phyloP scores from a whole-genome alignment of 495 filamentous ascomycete genomes.

The Penicillium angulare region DNA sequence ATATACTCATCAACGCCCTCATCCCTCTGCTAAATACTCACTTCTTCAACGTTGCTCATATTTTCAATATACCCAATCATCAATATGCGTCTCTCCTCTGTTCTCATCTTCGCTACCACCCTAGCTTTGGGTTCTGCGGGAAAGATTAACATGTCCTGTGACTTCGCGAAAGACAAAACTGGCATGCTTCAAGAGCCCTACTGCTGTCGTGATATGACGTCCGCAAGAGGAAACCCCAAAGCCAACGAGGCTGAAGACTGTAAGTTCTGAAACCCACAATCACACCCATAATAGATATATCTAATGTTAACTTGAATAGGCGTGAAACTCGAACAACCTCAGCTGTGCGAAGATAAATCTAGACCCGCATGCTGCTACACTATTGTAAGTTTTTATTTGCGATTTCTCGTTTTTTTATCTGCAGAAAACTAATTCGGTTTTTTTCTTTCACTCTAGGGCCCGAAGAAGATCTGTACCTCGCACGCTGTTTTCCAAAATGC shows the following conservation, averaged over 20 bases:
- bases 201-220: conserved; percentile 34
- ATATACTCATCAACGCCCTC: conserved; percentile 7
- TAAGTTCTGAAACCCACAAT: conserved; percentile 4
- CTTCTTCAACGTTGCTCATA: too few relatives aligned
- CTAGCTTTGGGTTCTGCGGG: conserved; percentile 23
- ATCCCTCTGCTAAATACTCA: not conserved
- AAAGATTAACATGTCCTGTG: conserved; percentile 32
- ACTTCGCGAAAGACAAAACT: conserved; percentile 33
- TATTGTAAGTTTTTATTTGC: conserved; percentile 5
- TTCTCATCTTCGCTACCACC: conserved; percentile 20
- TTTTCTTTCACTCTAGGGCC: conserved; percentile 18
- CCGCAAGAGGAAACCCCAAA: conserved; percentile 22
- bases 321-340: conserved; percentile 14
- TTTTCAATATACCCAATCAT: not conserved
- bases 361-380: conserved; percentile 28
- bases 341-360: conserved; percentile 29
- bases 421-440: not conserved
- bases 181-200: conserved; percentile 36
- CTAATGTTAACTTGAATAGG: conserved; percentile 1
- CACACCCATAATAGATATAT: not conserved
- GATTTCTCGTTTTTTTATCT: not conserved
- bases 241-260: conserved; percentile 30
- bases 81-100: conserved; percentile 33
- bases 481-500: conserved; percentile 26
- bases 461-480: conserved; percentile 31